A percentile compares a stretch with the other conserved stretches of the same genome.
These are phyloP conservation scores for Vigna radiata DNA, from an alignment of 306 rosid species.

Conservation along the genomic window DNA sequence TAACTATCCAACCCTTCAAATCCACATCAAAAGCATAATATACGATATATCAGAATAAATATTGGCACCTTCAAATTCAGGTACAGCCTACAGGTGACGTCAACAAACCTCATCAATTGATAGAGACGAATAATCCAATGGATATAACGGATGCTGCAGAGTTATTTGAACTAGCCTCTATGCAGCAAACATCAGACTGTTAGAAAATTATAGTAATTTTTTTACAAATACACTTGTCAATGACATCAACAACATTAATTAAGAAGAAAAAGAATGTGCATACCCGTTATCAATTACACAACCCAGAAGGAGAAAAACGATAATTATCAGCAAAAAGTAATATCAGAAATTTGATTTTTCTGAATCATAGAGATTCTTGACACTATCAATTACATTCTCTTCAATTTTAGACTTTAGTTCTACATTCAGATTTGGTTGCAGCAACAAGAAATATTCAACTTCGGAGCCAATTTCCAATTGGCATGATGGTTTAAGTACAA, in stretches of 20 bases:
- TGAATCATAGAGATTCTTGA: background rate
- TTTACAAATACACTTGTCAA: slow-evolving; percentile 23
- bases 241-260: slow-evolving; percentile 3
- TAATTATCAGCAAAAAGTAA: slow-evolving; percentile 2
- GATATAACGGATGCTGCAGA: slow-evolving; percentile 75
- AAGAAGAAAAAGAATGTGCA: slow-evolving; percentile 5
- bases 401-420: slow-evolving; percentile 6
- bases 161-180: slow-evolving; percentile 83
- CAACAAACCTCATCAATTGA: slow-evolving; percentile 68
- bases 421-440: background rate
- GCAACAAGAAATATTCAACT: slow-evolving; percentile 20
- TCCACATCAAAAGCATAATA: slow-evolving; percentile 39
- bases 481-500: slow-evolving; percentile 7
- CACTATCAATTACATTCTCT: slow-evolving; percentile 10
- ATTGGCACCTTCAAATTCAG: background rate
- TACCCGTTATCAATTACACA: slow-evolving; percentile 13
- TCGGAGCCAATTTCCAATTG: background rate
- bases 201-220: slow-evolving; percentile 44
- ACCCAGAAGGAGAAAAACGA: slow-evolving; percentile 4
- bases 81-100: background rate
- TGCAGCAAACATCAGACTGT: slow-evolving; percentile 52
- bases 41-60: slow-evolving; percentile 10
- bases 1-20: slow-evolving; percentile 78
- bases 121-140: slow-evolving; percentile 65
- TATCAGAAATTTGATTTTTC: slow-evolving; percentile 11